Conservation (phyloP, 495 filamentous ascomycete genomes). For the Penicillium bovifimosum region DNA sequence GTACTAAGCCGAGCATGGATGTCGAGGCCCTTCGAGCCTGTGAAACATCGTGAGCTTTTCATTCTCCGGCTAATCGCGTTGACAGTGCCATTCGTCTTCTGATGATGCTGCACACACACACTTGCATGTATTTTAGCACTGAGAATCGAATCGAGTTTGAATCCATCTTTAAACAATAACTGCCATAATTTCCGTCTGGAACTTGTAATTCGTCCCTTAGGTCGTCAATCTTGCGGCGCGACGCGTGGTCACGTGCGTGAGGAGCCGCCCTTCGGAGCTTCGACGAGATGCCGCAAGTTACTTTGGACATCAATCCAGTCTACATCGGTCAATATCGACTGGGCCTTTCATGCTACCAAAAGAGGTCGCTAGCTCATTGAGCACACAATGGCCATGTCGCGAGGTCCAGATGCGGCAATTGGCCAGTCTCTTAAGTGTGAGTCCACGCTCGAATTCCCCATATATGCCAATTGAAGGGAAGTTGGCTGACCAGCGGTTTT, state of each 20-base stretch:
- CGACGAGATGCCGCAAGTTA: neutral
- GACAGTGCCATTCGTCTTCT: neutral
- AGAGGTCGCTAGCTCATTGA: slow-evolving; percentile 38
- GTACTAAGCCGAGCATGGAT: neutral
- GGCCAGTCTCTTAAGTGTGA: slow-evolving; percentile 55
- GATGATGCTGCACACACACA: slow-evolving; percentile 11
- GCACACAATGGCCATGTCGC: slow-evolving; percentile 56
- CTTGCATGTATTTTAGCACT: slow-evolving; percentile 18
- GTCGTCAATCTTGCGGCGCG: neutral
- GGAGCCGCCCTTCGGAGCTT: slow-evolving; percentile 7
- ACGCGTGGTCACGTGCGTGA: slow-evolving; percentile 9
- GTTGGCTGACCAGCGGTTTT: slow-evolving; percentile 12
- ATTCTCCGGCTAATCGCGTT: neutral
- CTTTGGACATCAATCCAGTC: neutral
- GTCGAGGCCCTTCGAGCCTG: neutral
- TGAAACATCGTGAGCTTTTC: too few species aligned
- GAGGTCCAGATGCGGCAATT: slow-evolving; percentile 59
- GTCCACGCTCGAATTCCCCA: slow-evolving; percentile 13
- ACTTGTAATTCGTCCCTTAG: neutral
- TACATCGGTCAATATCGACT: neutral
- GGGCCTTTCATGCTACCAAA: slow-evolving; percentile 28
- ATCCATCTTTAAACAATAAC: too few species aligned
- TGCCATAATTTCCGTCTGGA: neutral
- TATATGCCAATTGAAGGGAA: neutral
- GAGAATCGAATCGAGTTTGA: slow-evolving; percentile 8